Evolutionary conservation across 2,329 filamentous ascomycete species (phyloP).

Genomic region (Magnaporthiopsis incrustans): DNA sequence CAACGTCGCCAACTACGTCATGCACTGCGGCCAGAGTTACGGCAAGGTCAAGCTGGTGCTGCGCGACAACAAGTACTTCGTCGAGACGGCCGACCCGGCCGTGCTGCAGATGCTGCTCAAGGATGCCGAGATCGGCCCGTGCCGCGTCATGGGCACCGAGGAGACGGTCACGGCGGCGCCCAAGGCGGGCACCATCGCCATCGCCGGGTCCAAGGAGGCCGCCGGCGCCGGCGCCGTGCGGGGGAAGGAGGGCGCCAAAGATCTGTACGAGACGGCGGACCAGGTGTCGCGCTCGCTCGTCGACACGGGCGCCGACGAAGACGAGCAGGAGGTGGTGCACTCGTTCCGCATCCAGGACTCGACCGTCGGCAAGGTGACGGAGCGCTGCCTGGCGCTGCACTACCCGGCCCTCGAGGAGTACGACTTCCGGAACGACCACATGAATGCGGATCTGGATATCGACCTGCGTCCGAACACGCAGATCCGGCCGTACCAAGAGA

Average conservation of each 20-base stretch:
- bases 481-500: slow-evolving; percentile 88
- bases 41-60: slow-evolving; percentile 89
- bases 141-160: slow-evolving; percentile 56
- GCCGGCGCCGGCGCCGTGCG: slow-evolving; percentile 43
- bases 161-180: slow-evolving; percentile 70
- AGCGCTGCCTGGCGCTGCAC: slow-evolving; percentile 74
- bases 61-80: slow-evolving; percentile 84
- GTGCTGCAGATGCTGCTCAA: slow-evolving; percentile 76
- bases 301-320: slow-evolving; percentile 2
- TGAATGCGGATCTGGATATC: slow-evolving; percentile 82
- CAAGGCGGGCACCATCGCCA: slow-evolving; percentile 74
- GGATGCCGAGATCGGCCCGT: slow-evolving; percentile 72
- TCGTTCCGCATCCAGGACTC: slow-evolving; percentile 80
- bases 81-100: slow-evolving; percentile 79
- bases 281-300: not conserved
- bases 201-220: slow-evolving; percentile 83
- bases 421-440: slow-evolving; percentile 80
- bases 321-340: slow-evolving; percentile 71
- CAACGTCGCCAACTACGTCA: slow-evolving; percentile 68
- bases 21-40: slow-evolving; percentile 77
- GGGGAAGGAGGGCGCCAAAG: slow-evolving; percentile 1
- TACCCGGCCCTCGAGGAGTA: slow-evolving; percentile 88
- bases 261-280: slow-evolving; percentile 3
- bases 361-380: slow-evolving; percentile 74
- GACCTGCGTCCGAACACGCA: slow-evolving; percentile 78